Evolutionary conservation across 495 filamentous ascomycete genomes (phyloP).

Genomic region (Penicillium psychrofluorescens): DNA sequence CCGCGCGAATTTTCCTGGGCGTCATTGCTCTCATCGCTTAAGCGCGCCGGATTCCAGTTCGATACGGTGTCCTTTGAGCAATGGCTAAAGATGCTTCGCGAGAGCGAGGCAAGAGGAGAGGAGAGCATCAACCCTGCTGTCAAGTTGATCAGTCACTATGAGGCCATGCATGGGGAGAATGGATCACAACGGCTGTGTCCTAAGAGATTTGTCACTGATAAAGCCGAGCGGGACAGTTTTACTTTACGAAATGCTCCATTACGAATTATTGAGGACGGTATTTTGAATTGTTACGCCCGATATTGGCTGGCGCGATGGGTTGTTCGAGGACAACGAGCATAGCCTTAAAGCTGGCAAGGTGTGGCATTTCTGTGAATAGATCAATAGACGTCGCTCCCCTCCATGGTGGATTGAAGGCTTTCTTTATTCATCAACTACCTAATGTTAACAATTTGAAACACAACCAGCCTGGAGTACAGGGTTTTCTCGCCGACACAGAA

Average conservation of each 20-base stretch:
- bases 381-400: too few relatives aligned
- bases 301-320: conserved; percentile 30
- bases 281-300: conserved; percentile 25
- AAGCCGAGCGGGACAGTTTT: conserved; percentile 28
- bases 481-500: too few relatives aligned
- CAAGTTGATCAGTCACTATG: conserved; percentile 52
- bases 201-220: conserved; percentile 23
- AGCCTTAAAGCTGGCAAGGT: too few relatives aligned
- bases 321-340: too few relatives aligned
- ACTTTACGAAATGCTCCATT: conserved; percentile 27
- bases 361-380: too few relatives aligned
- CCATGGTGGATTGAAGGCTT: too few relatives aligned
- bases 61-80: conserved; percentile 32
- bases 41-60: conserved; percentile 36
- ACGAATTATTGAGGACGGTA: conserved; percentile 30
- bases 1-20: conserved; percentile 44
- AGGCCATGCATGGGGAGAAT: conserved; percentile 18
- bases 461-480: too few relatives aligned
- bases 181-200: neutral
- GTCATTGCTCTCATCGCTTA: conserved; percentile 39
- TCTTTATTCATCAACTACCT: too few relatives aligned
- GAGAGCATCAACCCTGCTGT: conserved; percentile 47
- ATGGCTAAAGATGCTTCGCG: conserved; percentile 43
- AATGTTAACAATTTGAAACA: too few relatives aligned
- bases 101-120: conserved; percentile 37